These are phyloP conservation scores for Tylopilus cervinicoccineus DNA, from an alignment of 768 basidiomycete genomes.

Conservation along the genomic window DNA sequence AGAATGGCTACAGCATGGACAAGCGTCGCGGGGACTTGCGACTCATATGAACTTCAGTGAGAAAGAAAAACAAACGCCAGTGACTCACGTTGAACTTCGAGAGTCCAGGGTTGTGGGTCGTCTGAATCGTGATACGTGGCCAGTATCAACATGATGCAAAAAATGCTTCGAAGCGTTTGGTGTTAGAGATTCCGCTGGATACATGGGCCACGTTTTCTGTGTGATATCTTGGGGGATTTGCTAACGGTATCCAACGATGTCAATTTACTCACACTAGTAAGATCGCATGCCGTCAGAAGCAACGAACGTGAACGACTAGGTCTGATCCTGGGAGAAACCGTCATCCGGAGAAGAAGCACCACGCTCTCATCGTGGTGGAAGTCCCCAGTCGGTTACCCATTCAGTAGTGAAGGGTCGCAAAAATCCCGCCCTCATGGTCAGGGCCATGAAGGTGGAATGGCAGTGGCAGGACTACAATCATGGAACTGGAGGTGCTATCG, in stretches of 20 bases:
- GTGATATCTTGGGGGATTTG: background rate
- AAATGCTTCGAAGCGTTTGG: background rate
- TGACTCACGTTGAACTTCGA: constrained; percentile 13
- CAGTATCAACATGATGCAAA: background rate
- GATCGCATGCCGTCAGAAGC: background rate
- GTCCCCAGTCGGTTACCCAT: too few species aligned
- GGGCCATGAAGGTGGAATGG: background rate
- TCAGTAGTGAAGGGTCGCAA: too few species aligned
- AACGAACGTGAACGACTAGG: background rate
- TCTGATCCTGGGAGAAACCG: constrained; percentile 2
- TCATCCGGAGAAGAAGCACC: background rate
- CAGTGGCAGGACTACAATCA: too few species aligned
- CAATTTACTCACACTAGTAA: background rate
- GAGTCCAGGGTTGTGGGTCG: constrained; percentile 2
- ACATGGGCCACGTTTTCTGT: background rate
- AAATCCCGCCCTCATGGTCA: too few species aligned
- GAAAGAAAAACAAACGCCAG: background rate
- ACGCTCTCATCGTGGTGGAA: background rate
- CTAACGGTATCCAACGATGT: constrained; percentile 1
- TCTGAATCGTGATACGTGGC: background rate
- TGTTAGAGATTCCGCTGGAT: background rate
- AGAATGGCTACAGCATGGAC: constrained; percentile 17
- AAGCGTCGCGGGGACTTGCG: constrained; percentile 15
- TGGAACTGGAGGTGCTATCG: too few species aligned
- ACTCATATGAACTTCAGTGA: background rate